Conservation (phyloP, 306 rosid genomes). For the Medicago truncatula region DNA sequence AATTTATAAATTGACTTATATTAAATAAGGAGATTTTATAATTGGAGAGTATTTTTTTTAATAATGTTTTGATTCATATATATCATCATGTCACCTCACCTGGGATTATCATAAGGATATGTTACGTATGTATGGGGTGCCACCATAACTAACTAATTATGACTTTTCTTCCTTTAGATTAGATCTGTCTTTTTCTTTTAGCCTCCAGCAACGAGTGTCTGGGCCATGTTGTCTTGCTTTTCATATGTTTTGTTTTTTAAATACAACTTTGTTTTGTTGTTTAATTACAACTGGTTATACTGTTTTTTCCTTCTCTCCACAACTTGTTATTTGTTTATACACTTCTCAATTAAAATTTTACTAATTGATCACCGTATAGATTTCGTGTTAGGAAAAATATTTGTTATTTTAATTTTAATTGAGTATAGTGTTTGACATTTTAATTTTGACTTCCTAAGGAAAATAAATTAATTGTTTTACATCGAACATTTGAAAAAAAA, state of each 20-base stretch:
- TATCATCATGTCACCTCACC: too few relatives aligned
- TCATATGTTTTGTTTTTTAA: neutral
- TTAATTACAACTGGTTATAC: too few relatives aligned
- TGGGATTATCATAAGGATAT: neutral
- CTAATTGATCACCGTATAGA: neutral
- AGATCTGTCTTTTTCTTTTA: neutral
- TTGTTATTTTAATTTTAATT: neutral
- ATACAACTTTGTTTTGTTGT: too few relatives aligned
- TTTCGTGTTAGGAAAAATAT: neutral
- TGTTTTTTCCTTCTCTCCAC: neutral
- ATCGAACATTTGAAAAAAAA: neutral
- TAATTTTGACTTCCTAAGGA: neutral
- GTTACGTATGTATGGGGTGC: neutral
- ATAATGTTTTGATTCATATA: too few relatives aligned
- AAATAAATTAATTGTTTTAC: neutral
- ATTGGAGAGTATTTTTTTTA: too few relatives aligned
- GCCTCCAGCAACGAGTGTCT: neutral
- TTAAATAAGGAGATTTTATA: too few relatives aligned
- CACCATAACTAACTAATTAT: neutral
- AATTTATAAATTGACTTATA: too few relatives aligned
- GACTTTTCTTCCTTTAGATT: neutral
- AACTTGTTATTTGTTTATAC: neutral
- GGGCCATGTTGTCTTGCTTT: neutral
- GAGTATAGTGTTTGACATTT: neutral
- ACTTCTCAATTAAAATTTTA: neutral